Percentiles rank a stretch among this genome's conserved stretches.
Evolutionary conservation across 164 flowering plant species (phyloP).

Genomic region (Vitis amurensis): DNA sequence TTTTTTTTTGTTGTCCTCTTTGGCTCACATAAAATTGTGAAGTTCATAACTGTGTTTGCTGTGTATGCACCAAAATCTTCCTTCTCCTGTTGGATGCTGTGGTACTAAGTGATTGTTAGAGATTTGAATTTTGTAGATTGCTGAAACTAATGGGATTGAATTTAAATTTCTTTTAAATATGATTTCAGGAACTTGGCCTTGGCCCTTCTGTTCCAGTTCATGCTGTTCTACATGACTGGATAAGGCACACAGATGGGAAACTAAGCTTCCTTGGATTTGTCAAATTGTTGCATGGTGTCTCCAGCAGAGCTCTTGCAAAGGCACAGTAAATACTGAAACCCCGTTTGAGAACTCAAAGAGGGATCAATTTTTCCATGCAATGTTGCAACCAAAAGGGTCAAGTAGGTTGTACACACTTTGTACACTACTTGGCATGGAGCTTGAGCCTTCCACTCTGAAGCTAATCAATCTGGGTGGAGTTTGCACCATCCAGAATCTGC

Average conservation of each 20-base stretch:
- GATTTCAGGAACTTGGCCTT: slow-evolving; percentile 84
- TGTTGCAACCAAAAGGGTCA: too few relatives aligned
- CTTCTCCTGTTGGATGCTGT: neutral
- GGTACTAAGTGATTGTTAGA: neutral
- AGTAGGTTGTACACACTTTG: too few relatives aligned
- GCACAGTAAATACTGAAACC: slow-evolving; percentile 26
- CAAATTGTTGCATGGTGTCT: slow-evolving; percentile 81
- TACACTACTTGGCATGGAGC: neutral
- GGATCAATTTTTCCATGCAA: neutral
- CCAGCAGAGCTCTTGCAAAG: slow-evolving; percentile 60
- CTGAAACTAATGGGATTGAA: neutral
- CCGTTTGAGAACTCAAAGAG: neutral
- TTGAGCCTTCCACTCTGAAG: neutral
- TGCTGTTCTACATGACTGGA: slow-evolving; percentile 87
- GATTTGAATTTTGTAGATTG: neutral
- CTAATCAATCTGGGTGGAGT: neutral
- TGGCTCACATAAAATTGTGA: too few relatives aligned
- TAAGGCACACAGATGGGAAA: slow-evolving; percentile 91
- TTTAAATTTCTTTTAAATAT: neutral
- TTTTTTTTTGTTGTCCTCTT: neutral
- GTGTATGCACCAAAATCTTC: neutral
- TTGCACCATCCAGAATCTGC: slow-evolving; percentile 1
- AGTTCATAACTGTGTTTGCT: too few relatives aligned
- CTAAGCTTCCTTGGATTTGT: slow-evolving; percentile 92
- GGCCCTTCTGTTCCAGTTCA: slow-evolving; percentile 87